Conservation (phyloP, 768 basidiomycete species). For the Chlorophyllum brunneum region DNA sequence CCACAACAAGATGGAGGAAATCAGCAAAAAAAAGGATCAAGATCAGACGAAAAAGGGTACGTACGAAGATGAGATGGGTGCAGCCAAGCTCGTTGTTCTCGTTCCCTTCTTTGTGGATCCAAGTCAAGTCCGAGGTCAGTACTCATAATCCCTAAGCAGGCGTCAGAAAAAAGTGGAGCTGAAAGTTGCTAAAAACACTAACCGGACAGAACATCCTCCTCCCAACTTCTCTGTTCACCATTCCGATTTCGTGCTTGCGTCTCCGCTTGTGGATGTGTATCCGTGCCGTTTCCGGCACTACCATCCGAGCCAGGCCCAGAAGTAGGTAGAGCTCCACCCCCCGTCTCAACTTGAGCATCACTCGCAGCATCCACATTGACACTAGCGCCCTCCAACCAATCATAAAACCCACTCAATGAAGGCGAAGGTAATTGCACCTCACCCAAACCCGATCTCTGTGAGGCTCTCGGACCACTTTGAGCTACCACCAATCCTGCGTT, state of each 20-base stretch:
- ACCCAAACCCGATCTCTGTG: background rate
- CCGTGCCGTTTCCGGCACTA: background rate
- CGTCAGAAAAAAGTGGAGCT: background rate
- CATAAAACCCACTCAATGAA: slow-evolving; percentile 12
- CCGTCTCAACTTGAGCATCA: background rate
- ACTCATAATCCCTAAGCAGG: background rate
- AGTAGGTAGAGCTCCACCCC: background rate
- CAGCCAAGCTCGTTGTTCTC: background rate
- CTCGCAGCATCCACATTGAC: background rate
- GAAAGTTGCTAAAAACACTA: background rate
- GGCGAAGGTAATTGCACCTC: slow-evolving; percentile 9
- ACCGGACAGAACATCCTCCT: slow-evolving; percentile 10
- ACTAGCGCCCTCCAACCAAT: slow-evolving; percentile 7
- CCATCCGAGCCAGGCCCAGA: background rate
- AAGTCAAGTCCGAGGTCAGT: background rate
- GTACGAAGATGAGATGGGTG: background rate
- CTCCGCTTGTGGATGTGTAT: background rate
- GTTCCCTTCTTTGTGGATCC: background rate
- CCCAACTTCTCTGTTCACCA: slow-evolving; percentile 1
- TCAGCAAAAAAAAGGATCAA: background rate
- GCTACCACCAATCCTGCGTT: background rate
- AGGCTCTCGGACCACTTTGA: background rate
- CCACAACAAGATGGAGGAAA: background rate
- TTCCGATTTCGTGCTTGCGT: background rate
- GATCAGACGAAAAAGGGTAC: background rate